These are phyloP conservation scores for Nematocida minor DNA, from an alignment of 371 early-diverging fungal genomes.

Conservation along the genomic window DNA sequence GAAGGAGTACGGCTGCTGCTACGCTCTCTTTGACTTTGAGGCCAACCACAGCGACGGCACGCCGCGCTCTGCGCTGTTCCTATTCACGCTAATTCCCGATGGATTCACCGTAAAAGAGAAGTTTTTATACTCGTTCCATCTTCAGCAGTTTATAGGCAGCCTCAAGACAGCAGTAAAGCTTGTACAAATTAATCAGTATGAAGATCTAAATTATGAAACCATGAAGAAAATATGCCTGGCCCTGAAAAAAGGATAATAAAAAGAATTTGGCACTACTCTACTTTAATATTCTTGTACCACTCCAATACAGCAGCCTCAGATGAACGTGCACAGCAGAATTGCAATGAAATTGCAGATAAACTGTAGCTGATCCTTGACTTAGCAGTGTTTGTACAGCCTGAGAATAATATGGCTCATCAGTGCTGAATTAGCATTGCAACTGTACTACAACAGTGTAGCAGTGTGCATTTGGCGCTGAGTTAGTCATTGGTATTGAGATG, in stretches of 20 bases:
- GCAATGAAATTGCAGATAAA: too few species aligned
- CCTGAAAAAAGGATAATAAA: conserved; percentile 14
- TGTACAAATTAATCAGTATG: conserved; percentile 28
- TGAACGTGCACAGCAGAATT: too few species aligned
- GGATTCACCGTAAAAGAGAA: conserved; percentile 45
- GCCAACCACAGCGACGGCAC: conserved; percentile 47
- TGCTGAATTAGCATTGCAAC: too few species aligned
- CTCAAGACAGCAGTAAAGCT: conserved; percentile 21
- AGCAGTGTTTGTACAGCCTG: too few species aligned
- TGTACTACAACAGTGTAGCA: too few species aligned
- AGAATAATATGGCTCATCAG: too few species aligned
- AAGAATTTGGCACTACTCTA: not conserved
- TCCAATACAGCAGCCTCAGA: too few species aligned
- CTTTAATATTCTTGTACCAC: too few species aligned
- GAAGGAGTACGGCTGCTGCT: conserved; percentile 48
- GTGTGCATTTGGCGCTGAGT: too few species aligned
- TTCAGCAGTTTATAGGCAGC: conserved; percentile 16
- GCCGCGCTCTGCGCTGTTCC: conserved; percentile 52
- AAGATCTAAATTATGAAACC: conserved; percentile 37
- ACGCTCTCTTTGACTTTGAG: conserved; percentile 61
- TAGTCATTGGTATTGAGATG: too few species aligned
- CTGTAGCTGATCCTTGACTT: too few species aligned
- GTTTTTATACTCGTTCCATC: conserved; percentile 52
- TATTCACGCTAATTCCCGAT: conserved; percentile 60
- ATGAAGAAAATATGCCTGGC: conserved; percentile 33